Conservation (phyloP, 2,329 filamentous ascomycete species). For the Cladosporium oxysporum region DNA sequence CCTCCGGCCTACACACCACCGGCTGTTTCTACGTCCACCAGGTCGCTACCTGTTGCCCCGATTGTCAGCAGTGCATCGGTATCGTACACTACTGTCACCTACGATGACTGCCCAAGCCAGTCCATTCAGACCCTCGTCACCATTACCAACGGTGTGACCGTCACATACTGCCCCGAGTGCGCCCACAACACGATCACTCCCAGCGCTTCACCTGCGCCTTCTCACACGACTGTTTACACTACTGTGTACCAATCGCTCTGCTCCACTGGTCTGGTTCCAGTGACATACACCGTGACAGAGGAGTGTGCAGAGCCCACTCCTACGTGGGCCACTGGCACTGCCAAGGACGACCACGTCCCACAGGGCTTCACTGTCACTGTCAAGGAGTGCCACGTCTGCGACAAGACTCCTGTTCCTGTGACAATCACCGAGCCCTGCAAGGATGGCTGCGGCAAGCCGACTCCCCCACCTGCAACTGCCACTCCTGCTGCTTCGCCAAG, state of each 20-base stretch:
- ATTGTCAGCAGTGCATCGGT: slow-evolving; percentile 22
- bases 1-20: slow-evolving; percentile 9
- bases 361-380: slow-evolving; percentile 39
- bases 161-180: slow-evolving; percentile 42
- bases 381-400: slow-evolving; percentile 37
- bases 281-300: slow-evolving; percentile 41
- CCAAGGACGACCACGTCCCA: slow-evolving; percentile 32
- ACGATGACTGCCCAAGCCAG: slow-evolving; percentile 36
- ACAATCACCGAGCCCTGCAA: slow-evolving; percentile 41
- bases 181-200: slow-evolving; percentile 23
- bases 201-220: slow-evolving; percentile 21
- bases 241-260: slow-evolving; percentile 39
- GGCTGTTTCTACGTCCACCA: neutral
- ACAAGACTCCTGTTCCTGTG: slow-evolving; percentile 33
- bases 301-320: slow-evolving; percentile 38
- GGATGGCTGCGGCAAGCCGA: slow-evolving; percentile 26
- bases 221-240: slow-evolving; percentile 41
- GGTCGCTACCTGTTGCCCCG: slow-evolving; percentile 6
- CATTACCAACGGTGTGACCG: slow-evolving; percentile 37
- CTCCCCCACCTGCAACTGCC: slow-evolving; percentile 17
- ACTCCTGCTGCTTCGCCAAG: slow-evolving; percentile 16
- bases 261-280: slow-evolving; percentile 36
- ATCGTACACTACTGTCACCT: slow-evolving; percentile 38
- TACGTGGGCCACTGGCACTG: slow-evolving; percentile 37
- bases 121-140: slow-evolving; percentile 37